phyloP scores from a whole-genome alignment of 345 rosid species.

The Passiflora organensis region DNA sequence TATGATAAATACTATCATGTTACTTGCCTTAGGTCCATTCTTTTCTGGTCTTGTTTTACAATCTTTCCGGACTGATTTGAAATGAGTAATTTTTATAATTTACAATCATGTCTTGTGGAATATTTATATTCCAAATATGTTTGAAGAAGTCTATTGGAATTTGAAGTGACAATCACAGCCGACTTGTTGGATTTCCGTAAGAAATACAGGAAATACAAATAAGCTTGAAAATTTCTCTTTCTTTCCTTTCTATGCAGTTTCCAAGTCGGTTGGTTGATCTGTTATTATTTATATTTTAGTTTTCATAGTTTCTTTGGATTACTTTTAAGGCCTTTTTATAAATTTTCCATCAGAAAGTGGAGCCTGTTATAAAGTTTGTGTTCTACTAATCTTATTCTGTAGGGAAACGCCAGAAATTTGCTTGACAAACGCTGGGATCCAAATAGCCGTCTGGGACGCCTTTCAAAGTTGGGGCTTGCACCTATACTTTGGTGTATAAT shows the following conservation, averaged over 20 bases:
- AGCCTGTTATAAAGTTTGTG: not conserved
- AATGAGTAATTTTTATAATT: not conserved
- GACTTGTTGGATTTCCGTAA: not conserved
- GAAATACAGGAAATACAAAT: slow-evolving; percentile 1
- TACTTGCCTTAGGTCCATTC: no score
- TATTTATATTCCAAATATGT: not conserved
- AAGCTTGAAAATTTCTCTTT: not conserved
- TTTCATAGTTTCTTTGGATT: not conserved
- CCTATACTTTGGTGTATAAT: slow-evolving; percentile 71
- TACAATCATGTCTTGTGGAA: not conserved
- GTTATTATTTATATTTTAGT: not conserved
- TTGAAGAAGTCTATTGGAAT: slow-evolving; percentile 4
- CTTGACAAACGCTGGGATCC: slow-evolving; percentile 80
- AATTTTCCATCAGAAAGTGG: not conserved
- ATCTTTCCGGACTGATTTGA: no score
- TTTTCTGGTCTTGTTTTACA: no score
- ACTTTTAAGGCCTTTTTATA: not conserved
- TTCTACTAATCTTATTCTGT: slow-evolving; percentile 19
- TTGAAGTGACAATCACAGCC: not conserved
- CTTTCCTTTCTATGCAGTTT: not conserved
- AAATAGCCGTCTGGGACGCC: slow-evolving; percentile 56
- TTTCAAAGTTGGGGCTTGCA: slow-evolving; percentile 88
- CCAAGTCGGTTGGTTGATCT: not conserved
- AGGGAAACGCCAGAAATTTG: slow-evolving; percentile 94
- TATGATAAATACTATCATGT: no score